Evolutionary conservation across 306 rosid genomes (phyloP).

Genomic region (Prunus mume): DNA sequence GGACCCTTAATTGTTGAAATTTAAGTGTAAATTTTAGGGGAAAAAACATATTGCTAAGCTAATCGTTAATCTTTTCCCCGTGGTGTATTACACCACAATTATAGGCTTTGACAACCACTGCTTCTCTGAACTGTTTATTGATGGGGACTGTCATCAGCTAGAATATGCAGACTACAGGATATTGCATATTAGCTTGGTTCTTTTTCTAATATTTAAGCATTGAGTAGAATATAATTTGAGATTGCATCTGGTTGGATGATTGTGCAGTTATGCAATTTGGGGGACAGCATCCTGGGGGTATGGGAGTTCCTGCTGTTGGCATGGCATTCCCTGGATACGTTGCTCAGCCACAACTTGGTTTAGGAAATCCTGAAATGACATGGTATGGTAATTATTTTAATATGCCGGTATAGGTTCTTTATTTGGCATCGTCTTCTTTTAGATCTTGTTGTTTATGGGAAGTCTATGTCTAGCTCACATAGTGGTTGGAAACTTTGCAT

Average conservation of each 20-base stretch:
- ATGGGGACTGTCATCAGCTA: not conserved
- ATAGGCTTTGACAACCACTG: not conserved
- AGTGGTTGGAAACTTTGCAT: not conserved
- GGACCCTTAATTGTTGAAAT: not conserved
- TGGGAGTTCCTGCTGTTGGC: conserved; percentile 98
- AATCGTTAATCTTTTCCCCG: not conserved
- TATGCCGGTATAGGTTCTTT: not conserved
- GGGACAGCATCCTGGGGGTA: conserved; percentile 95
- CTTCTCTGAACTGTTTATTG: not conserved
- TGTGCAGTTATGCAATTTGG: conserved; percentile 93
- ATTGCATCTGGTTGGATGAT: conserved; percentile 21
- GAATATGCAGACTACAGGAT: not conserved
- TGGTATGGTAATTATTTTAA: conserved; percentile 44
- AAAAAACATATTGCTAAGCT: not conserved
- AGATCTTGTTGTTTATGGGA: not conserved
- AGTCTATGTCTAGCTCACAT: not conserved
- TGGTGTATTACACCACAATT: not conserved
- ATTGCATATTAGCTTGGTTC: not conserved
- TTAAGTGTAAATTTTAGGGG: not conserved
- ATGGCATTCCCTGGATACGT: conserved; percentile 99
- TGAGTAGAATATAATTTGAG: not conserved
- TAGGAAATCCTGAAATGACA: conserved; percentile 94
- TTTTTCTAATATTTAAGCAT: not conserved
- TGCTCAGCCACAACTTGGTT: conserved; percentile 78
- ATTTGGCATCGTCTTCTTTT: not conserved